Evolutionary conservation across 129 eudicot species (phyloP).

Genomic region (Rutidosis leptorrhynchoides): DNA sequence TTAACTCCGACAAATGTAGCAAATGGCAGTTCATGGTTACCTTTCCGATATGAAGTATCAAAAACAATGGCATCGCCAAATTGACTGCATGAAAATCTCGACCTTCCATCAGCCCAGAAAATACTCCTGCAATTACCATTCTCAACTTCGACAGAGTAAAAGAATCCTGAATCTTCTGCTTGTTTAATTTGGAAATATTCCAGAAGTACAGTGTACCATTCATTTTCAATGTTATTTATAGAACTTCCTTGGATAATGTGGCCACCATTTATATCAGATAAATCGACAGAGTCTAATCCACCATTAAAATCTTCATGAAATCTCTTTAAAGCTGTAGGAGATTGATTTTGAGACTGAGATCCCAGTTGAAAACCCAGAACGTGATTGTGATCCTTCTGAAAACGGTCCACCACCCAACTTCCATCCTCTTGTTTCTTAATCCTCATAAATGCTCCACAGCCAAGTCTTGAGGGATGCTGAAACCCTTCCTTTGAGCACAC

Average conservation of each 20-base stretch:
- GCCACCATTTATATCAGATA: slow-evolving; percentile 59
- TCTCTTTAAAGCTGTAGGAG: slow-evolving; percentile 33
- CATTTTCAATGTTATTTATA: slow-evolving; percentile 46
- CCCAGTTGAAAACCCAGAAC: slow-evolving; percentile 38
- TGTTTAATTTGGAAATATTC: slow-evolving; percentile 67
- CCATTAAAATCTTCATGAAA: slow-evolving; percentile 50
- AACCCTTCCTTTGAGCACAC: slow-evolving; percentile 86
- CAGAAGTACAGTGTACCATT: slow-evolving; percentile 53
- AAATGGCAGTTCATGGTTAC: slow-evolving; percentile 48
- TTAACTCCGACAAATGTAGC: slow-evolving; percentile 67
- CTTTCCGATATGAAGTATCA: slow-evolving; percentile 59
- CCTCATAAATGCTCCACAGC: slow-evolving; percentile 82
- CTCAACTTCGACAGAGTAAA: slow-evolving; percentile 55
- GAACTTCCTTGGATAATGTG: slow-evolving; percentile 51
- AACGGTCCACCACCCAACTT: slow-evolving; percentile 76
- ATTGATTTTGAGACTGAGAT: slow-evolving; percentile 33
- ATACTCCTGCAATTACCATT: slow-evolving; percentile 58
- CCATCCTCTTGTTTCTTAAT: slow-evolving; percentile 72
- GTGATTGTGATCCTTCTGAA: slow-evolving; percentile 71
- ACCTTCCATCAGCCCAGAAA: slow-evolving; percentile 79
- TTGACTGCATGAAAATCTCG: slow-evolving; percentile 64
- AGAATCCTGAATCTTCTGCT: slow-evolving; percentile 74
- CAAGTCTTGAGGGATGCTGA: slow-evolving; percentile 87
- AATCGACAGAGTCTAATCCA: slow-evolving; percentile 61
- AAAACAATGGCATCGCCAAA: slow-evolving; percentile 70